phyloP scores from a whole-genome alignment of 495 filamentous ascomycete species.

The Bacidia rubella region DNA sequence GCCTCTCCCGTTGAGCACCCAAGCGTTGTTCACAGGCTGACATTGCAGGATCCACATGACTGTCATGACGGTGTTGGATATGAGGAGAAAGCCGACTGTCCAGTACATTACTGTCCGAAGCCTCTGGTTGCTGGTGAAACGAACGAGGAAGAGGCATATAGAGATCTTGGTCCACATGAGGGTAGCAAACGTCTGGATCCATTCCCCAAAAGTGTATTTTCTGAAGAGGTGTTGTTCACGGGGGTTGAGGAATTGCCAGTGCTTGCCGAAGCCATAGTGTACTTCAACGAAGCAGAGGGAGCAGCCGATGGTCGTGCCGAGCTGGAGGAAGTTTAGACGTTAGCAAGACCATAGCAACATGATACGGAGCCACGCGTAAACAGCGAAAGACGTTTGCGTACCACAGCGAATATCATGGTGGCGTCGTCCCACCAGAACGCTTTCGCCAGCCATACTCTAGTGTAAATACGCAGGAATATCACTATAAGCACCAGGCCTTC shows the following conservation, averaged over 20 bases:
- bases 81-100: conserved; percentile 13
- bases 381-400: too few species aligned
- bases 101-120: conserved; percentile 9
- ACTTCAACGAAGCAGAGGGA: conserved; percentile 16
- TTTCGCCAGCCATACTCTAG: conserved; percentile 16
- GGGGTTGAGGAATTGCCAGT: conserved; percentile 8
- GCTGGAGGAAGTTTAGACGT: conserved; percentile 4
- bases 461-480: conserved; percentile 13
- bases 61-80: conserved; percentile 16
- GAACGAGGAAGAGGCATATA: conserved; percentile 18
- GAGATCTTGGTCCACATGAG: conserved; percentile 19
- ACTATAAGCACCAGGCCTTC: conserved; percentile 13
- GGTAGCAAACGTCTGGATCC: conserved; percentile 18
- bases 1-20: conserved; percentile 10
- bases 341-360: not conserved
- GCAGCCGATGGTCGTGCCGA: conserved; percentile 15
- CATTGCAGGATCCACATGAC: conserved; percentile 16
- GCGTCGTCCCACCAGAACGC: conserved; percentile 17
- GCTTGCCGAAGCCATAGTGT: conserved; percentile 16
- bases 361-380: not conserved
- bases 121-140: conserved; percentile 10
- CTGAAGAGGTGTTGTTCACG: conserved; percentile 12
- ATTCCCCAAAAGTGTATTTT: conserved; percentile 19
- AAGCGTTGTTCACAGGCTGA: conserved; percentile 15
- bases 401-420: conserved; percentile 17